phyloP scores from a whole-genome alignment of 768 basidiomycete species.

The Rhizopogon sp. region DNA sequence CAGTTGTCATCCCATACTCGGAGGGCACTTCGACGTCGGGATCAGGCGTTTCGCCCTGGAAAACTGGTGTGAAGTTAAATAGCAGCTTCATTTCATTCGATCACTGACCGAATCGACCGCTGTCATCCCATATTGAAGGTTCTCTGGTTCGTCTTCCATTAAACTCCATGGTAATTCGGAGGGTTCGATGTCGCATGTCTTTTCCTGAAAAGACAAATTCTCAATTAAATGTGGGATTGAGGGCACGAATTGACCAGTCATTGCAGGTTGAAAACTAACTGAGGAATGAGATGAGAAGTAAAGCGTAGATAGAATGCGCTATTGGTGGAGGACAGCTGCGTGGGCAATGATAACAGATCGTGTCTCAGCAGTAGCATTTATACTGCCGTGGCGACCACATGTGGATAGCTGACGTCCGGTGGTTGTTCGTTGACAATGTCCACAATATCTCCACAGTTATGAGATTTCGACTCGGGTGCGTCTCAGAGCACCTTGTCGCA shows the following conservation, averaged over 20 bases:
- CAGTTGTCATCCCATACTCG: conserved; percentile 20
- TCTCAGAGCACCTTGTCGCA: too few species aligned
- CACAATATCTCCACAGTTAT: conserved; percentile 20
- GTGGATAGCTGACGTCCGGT: too few species aligned
- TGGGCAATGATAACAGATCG: conserved; percentile 5
- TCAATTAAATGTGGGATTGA: conserved; percentile 10
- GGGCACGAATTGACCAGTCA: conserved; percentile 23
- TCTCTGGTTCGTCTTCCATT: conserved; percentile 18
- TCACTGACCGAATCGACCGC: conserved; percentile 18
- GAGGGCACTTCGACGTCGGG: conserved; percentile 1
- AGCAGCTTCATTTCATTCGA: neutral
- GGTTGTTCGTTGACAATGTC: neutral
- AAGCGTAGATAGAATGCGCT: conserved; percentile 1
- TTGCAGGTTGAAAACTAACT: conserved; percentile 7
- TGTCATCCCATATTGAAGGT: conserved; percentile 24
- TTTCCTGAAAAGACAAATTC: neutral
- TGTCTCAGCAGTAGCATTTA: conserved; percentile 15
- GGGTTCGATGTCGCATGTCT: neutral
- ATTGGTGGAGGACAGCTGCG: conserved; percentile 25
- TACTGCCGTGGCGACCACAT: conserved; percentile 3
- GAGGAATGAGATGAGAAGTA: conserved; percentile 2
- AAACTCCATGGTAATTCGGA: conserved; percentile 7
- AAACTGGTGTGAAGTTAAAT: neutral
- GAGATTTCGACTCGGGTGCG: neutral
- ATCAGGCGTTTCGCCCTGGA: conserved; percentile 12